Conservation (phyloP, 2,329 filamentous ascomycete species). For the Fusarium sublunatum region DNA sequence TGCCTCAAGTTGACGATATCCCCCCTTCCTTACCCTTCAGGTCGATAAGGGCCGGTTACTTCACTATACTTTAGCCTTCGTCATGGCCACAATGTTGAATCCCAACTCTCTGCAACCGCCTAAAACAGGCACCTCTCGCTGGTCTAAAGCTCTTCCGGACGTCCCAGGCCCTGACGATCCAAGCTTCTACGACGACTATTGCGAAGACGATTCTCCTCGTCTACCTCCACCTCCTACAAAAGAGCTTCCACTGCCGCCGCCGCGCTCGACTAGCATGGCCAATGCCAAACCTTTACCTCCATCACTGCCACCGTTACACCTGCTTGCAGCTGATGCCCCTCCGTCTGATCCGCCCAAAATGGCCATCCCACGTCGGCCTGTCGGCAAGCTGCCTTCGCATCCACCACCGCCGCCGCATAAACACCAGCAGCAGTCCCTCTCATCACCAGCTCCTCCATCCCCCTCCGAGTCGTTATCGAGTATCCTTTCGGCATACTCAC, state of each 20-base stretch:
- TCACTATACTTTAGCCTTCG: slow-evolving; percentile 9
- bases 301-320: slow-evolving; percentile 42
- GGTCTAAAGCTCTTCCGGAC: slow-evolving; percentile 68
- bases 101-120: slow-evolving; percentile 42
- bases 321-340: slow-evolving; percentile 37
- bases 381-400: slow-evolving; percentile 38
- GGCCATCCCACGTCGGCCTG: slow-evolving; percentile 43
- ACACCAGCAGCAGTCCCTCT: slow-evolving; percentile 28
- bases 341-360: slow-evolving; percentile 41
- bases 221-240: slow-evolving; percentile 39
- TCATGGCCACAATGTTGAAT: slow-evolving; percentile 43
- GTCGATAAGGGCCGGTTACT: neutral
- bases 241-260: slow-evolving; percentile 43
- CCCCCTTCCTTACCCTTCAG: slow-evolving; percentile 12
- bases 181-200: slow-evolving; percentile 41
- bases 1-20: slow-evolving; percentile 39
- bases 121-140: slow-evolving; percentile 62
- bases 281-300: slow-evolving; percentile 41
- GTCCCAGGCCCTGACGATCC: slow-evolving; percentile 53
- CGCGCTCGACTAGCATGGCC: slow-evolving; percentile 41
- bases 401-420: slow-evolving; percentile 29
- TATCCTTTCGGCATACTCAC: slow-evolving; percentile 66
- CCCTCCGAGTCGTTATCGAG: slow-evolving; percentile 64
- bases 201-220: slow-evolving; percentile 30
- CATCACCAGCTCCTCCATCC: slow-evolving; percentile 48